Evolutionary conservation across 345 rosid genomes (phyloP), one percentile per base, ranked within the genome.

Genomic region (Punica granatum): DNA sequence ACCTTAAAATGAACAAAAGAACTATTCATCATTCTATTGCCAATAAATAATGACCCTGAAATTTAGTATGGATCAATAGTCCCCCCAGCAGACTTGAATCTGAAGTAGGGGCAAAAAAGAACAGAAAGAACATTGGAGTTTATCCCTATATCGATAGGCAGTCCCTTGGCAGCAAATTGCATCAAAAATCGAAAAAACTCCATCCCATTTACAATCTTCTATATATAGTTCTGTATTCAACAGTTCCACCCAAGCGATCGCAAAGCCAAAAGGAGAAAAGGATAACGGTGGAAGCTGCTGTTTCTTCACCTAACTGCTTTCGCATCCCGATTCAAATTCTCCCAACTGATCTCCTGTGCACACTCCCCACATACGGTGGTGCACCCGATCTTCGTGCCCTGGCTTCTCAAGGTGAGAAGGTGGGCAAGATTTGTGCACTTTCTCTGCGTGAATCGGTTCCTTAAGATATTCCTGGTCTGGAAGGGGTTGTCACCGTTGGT

Each of bases 311-410:
- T 56, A 26, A 56, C 61, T 33, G 69, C 39, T 36, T 33, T 51
- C 23, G 15, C 84, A 63, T 81, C 85, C 70, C 79, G 67, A 30
- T 64, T 78, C 51, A 88, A 69, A 36, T 79, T 75, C 64, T 88
- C 98, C 99, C 99, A 88, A 34, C 82, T 81, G 67, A 95, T 79
- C 76, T 84, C 92, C 59, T 79, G 84, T 9, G 92, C 99, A 54
- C 99, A 95, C 73, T 87, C 99, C 68, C 99, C 99, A 42, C 99
- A 95, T 5, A 95, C 76, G 1, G 99, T 90, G 63, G 81, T 78
- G 73, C 88, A 84, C 35, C 99, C 99, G 0, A 23, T 18, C 78
- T 85, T 95, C 51, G 78, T 85, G 26, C 94, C 87, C 77, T 95
- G 98, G 78, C 94, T 92, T 84, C 96, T 79, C 54, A 95, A 97